Evolutionary conservation across 179 eudicot species (phyloP).

Genomic region (Dionaea muscipula): DNA sequence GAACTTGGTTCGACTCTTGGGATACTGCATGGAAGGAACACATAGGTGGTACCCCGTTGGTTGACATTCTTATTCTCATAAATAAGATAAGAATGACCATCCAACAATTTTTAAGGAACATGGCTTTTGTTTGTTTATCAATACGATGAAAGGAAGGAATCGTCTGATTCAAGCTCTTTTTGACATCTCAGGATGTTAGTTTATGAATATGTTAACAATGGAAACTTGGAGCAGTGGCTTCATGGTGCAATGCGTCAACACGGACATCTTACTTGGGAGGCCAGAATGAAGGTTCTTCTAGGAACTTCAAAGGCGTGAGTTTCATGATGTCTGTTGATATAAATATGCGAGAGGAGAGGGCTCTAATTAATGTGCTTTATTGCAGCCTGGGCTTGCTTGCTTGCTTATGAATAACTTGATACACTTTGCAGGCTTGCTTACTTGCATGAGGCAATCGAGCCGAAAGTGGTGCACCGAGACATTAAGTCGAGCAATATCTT

Average conservation of each 20-base stretch:
- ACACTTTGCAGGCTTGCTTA: slow-evolving; percentile 73
- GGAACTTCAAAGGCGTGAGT: slow-evolving; percentile 99
- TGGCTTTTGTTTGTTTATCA: not conserved
- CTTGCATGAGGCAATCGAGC: slow-evolving; percentile 95
- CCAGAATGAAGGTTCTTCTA: slow-evolving; percentile 75
- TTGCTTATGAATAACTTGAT: slow-evolving; percentile 1
- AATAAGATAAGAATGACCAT: not conserved
- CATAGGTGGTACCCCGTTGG: slow-evolving; percentile 40
- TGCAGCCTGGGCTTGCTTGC: slow-evolving; percentile 2
- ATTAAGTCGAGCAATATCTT: slow-evolving; percentile 92
- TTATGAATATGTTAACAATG: slow-evolving; percentile 90
- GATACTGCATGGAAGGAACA: slow-evolving; percentile 85
- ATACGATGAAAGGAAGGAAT: not conserved
- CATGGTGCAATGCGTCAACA: slow-evolving; percentile 95
- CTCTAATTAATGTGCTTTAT: not conserved
- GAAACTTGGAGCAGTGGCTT: slow-evolving; percentile 96
- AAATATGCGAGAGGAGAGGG: not conserved
- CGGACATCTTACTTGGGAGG: slow-evolving; percentile 95
- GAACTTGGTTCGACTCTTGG: slow-evolving; percentile 84
- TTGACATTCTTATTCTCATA: not conserved
- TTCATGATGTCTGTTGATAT: slow-evolving; percentile 1
- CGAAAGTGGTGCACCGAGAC: slow-evolving; percentile 96
- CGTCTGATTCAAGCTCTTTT: not conserved
- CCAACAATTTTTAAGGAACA: not conserved
- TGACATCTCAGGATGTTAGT: slow-evolving; percentile 66